Conservation (phyloP, 805 yeast species). For the Yarrowia hollandica region DNA sequence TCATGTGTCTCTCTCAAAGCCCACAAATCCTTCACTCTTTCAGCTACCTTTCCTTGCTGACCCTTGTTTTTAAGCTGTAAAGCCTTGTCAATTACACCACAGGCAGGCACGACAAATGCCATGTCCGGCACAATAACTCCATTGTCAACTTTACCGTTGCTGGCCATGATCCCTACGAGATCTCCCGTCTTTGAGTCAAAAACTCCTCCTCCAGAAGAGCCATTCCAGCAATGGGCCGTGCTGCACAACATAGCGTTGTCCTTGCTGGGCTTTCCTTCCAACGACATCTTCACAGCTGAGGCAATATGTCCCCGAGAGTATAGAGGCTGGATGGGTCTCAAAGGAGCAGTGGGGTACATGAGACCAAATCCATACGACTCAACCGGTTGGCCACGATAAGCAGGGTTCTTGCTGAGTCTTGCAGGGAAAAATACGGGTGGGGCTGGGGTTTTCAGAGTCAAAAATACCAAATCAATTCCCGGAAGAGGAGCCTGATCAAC, state of each 20-base stretch:
- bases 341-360: constrained; percentile 37
- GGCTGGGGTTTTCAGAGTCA: constrained; percentile 32
- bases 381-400: constrained; percentile 35
- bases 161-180: constrained; percentile 43
- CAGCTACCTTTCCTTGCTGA: constrained; percentile 17
- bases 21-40: constrained; percentile 33
- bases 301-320: constrained; percentile 39
- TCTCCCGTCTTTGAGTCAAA: constrained; percentile 33
- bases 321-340: constrained; percentile 36
- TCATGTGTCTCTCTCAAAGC: constrained; percentile 33
- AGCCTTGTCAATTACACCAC: constrained; percentile 35
- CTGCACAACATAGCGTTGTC: constrained; percentile 37
- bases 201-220: constrained; percentile 44
- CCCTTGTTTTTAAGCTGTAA: constrained; percentile 31
- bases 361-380: constrained; percentile 42
- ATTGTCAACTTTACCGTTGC: constrained; percentile 41
- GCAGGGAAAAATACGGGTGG: constrained; percentile 33
- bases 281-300: constrained; percentile 32
- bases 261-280: constrained; percentile 23
- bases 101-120: constrained; percentile 42
- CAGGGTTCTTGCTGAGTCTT: constrained; percentile 31
- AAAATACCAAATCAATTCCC: constrained; percentile 40
- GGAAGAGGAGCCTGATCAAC: constrained; percentile 36
- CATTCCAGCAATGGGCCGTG: constrained; percentile 45
- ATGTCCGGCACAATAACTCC: constrained; percentile 43